Evolutionary conservation across 1,284 basidiomycete genomes (phyloP), one percentile per base, ranked within the genome.

Genomic region (Takashimella tepidaria): DNA sequence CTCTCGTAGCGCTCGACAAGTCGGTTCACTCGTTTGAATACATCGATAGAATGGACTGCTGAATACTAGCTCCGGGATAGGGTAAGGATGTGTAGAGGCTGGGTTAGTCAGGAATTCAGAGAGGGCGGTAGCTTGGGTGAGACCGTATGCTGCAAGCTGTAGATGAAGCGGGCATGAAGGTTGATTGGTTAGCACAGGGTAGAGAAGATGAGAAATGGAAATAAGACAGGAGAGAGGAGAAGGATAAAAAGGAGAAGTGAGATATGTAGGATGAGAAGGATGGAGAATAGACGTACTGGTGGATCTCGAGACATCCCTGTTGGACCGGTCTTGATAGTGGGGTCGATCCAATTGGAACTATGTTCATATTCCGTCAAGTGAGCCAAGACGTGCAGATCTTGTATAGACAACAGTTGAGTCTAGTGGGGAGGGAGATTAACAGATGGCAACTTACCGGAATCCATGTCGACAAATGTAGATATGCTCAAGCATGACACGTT

Each of bases 391-490:
- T n/a, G n/a, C n/a, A n/a, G n/a, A n/a, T n/a, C n/a, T n/a, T n/a
- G n/a, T n/a, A n/a, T n/a, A n/a, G n/a, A n/a, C n/a, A n/a, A n/a
- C 24, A 54, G 43, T 23, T 51, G 45, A 22, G 41, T 43, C n/a
- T 8, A 22, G 44, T 41, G 26, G 5, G 13, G 37, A 41, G 41
- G 23, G 41, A 20, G 27, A 20, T n/a, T n/a, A n/a, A n/a, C 37
- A 27, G n/a, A 25, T 19, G 25, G 13, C 19, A 31, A 61, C 66
- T 26, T 54, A 71, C 61, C 76, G 62, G 63, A 78, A 78, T 11
- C 76, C 77, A 64, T 81, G 79, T 1, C 79, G 67, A 50, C 74
- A 76, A 53, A 80, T 68, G 66, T 79, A 79, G 57, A 80, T 74
- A 31, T 74, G 72, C 49, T 79, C 75, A 24, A 80, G 68, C 75